Conservation (phyloP, 2,329 filamentous ascomycete species). For the Neonectria punicea region DNA sequence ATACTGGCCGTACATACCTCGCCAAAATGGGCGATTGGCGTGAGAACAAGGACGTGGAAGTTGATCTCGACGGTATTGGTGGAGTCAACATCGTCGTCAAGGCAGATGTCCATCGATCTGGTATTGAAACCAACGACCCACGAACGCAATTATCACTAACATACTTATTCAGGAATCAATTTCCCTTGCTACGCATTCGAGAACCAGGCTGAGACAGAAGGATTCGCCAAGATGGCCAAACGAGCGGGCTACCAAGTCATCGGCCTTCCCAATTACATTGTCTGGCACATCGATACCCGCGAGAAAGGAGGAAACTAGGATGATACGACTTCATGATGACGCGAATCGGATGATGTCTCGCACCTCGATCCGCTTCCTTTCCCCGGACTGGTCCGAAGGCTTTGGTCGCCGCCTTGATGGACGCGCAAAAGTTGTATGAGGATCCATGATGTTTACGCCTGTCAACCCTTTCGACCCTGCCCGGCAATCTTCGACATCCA, state of each 20-base stretch:
- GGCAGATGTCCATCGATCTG: slow-evolving; percentile 94
- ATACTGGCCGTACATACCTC: slow-evolving; percentile 91
- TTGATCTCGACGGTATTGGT: slow-evolving; percentile 93
- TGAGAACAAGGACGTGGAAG: slow-evolving; percentile 89
- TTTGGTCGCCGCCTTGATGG: slow-evolving; percentile 28
- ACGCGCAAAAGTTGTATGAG: slow-evolving; percentile 39
- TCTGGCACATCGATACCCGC: slow-evolving; percentile 98
- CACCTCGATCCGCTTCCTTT: slow-evolving; percentile 34
- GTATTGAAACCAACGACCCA: slow-evolving; percentile 58
- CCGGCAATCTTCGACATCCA: slow-evolving; percentile 20
- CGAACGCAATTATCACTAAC: slow-evolving; percentile 38
- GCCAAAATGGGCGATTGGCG: slow-evolving; percentile 92
- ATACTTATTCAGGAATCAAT: slow-evolving; percentile 78
- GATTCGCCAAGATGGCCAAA: slow-evolving; percentile 99
- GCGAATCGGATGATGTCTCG: slow-evolving; percentile 25
- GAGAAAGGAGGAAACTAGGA: slow-evolving; percentile 87
- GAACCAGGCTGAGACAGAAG: slow-evolving; percentile 98
- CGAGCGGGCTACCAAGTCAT: slow-evolving; percentile 92
- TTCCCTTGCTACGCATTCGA: slow-evolving; percentile 97
- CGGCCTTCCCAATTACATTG: slow-evolving; percentile 95
- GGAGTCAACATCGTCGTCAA: slow-evolving; percentile 98
- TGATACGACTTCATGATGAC: slow-evolving; percentile 16
- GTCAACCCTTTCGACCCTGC: slow-evolving; percentile 21
- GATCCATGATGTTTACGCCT: slow-evolving; percentile 41
- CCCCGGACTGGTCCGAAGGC: slow-evolving; percentile 31